phyloP scores from a whole-genome alignment of 2,329 filamentous ascomycete genomes.

The Alternaria metachromatica region DNA sequence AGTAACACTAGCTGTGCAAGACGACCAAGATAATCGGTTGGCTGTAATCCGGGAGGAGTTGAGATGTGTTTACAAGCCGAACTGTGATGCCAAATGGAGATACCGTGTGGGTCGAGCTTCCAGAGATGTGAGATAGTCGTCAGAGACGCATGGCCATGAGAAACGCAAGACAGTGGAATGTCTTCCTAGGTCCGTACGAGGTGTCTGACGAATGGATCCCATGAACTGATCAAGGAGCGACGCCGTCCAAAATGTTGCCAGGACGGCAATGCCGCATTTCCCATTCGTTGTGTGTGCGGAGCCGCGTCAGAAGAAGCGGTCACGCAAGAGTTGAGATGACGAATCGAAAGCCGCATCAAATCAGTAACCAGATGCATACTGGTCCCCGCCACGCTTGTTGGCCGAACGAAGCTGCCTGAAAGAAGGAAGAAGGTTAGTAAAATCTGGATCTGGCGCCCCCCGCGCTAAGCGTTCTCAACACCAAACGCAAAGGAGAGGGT shows the following conservation, averaged over 20 bases:
- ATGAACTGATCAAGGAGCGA: constrained; percentile 46
- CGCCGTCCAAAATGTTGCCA: constrained; percentile 47
- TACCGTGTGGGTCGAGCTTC: constrained; percentile 39
- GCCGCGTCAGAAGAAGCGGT: constrained; percentile 36
- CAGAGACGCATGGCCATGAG: constrained; percentile 35
- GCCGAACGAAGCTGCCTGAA: constrained; percentile 60
- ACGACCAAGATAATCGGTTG: constrained; percentile 28
- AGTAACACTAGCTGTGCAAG: constrained; percentile 34
- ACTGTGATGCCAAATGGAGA: constrained; percentile 33
- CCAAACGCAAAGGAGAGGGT: constrained; percentile 84
- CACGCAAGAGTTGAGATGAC: constrained; percentile 51
- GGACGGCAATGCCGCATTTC: constrained; percentile 55
- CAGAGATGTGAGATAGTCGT: constrained; percentile 36
- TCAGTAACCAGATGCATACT: constrained; percentile 59
- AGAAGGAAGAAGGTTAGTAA: constrained; percentile 53
- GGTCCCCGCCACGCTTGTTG: constrained; percentile 59
- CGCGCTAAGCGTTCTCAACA: constrained; percentile 78
- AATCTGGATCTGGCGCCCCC: constrained; percentile 61
- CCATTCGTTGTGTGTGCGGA: constrained; percentile 48
- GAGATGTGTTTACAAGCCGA: constrained; percentile 28
- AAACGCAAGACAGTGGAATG: constrained; percentile 31
- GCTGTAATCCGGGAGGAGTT: constrained; percentile 21
- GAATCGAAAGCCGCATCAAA: constrained; percentile 50
- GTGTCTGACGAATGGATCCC: constrained; percentile 45
- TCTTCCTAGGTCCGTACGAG: constrained; percentile 42